These are phyloP conservation scores for Penicillium alfredii DNA, from an alignment of 495 filamentous ascomycete genomes.

Conservation along the genomic window DNA sequence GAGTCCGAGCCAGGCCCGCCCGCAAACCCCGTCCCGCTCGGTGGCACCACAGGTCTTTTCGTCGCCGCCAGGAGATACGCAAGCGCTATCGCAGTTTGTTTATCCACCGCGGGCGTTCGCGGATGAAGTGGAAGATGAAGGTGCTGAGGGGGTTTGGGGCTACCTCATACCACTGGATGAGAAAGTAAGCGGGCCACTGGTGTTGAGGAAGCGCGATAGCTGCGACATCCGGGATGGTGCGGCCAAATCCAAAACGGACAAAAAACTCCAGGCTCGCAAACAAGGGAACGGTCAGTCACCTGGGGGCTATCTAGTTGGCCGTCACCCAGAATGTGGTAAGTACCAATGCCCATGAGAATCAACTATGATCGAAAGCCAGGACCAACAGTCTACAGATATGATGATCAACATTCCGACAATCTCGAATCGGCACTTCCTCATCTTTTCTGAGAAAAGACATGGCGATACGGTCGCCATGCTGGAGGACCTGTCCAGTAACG, in stretches of 20 bases:
- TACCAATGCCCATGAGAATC: constrained; percentile 4
- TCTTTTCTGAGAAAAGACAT: constrained; percentile 82
- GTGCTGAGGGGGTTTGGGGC: constrained; percentile 87
- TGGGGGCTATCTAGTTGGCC: constrained; percentile 85
- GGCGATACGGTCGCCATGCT: constrained; percentile 75
- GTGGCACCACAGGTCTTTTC: constrained; percentile 62
- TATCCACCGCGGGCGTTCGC: constrained; percentile 68
- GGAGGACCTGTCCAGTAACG: constrained; percentile 93
- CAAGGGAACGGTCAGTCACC: constrained; percentile 45
- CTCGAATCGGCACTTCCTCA: constrained; percentile 90
- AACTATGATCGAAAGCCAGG: too few species aligned
- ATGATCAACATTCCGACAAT: constrained; percentile 72
- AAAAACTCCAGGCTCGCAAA: constrained; percentile 29
- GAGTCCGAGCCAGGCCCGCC: constrained; percentile 51
- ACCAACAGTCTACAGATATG: constrained; percentile 55
- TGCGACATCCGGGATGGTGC: constrained; percentile 49
- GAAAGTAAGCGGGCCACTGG: constrained; percentile 60
- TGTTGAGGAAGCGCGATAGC: constrained; percentile 60
- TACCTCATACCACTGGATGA: constrained; percentile 80
- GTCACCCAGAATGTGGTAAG: constrained; percentile 92
- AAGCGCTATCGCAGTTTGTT: constrained; percentile 70
- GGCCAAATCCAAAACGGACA: constrained; percentile 36
- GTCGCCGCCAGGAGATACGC: constrained; percentile 59
- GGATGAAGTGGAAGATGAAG: constrained; percentile 74
- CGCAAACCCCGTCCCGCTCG: constrained; percentile 47